Base-by-base conservation (phyloP, 129 eudicot species). In the Chrysanthemum makinoi region DNA sequence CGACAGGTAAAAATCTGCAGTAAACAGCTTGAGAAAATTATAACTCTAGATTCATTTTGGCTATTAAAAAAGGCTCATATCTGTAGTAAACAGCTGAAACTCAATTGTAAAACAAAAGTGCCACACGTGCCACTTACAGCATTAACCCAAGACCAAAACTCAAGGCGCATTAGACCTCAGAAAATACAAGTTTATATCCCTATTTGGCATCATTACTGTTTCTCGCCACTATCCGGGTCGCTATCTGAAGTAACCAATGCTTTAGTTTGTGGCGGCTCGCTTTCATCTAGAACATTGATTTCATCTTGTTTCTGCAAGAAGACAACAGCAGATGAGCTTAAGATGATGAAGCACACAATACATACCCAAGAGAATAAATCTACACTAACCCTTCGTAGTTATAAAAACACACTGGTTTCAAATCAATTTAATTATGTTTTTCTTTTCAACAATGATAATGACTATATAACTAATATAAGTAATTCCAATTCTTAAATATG, bases 301-400 rank as follows among this genome's bases (percentile, higher is more conserved):
- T 65, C 65, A 62, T 52, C 70, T 44, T 61, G 65, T 69, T 69
- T 69, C 76, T 77, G 76, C 65, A 58, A 48, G 13, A 67, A 72
- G 24, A 72, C 58, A 48, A 30, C 33, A 61, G 22, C 48, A 60
- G 30, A 47, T 24, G 17, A 70, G 16, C 15, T 51, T 35, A n/a
- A 24, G 44, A 68, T 35, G 62, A 5, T 30, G 17, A 63, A 51
- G 8, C n/a, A 63, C n/a, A 33, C 1, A 4, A 12, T n/a, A 69
- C 30, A 17, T 22, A 10, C 6, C 10, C 7, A n/a, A 13, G 16
- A n/a, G 33, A 33, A 50, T n/a, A 44, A 16, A 44, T n/a, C 33
- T 28, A 28, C 33, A 28, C 33, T 43, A 22, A 22, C 24, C 24
- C 24, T 22, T 22, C 24, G 24, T 22, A 22, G 24, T 22, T 22